Conservation (phyloP, 352 stramenopile genomes). For the Pilasporangium apinafurcum region DNA sequence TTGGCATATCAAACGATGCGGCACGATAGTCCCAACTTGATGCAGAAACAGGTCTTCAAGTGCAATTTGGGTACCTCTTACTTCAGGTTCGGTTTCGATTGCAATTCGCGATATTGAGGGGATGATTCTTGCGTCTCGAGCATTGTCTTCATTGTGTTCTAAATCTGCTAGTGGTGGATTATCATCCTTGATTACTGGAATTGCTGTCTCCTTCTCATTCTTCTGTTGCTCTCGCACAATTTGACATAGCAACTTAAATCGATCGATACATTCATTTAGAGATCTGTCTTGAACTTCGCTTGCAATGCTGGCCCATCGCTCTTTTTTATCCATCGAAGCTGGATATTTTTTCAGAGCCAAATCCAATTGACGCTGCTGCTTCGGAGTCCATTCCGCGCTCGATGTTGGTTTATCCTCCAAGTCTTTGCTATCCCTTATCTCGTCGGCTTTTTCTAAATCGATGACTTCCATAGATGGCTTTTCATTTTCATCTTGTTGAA, state of each 20-base stretch:
- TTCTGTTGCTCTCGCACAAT: conserved; percentile 24
- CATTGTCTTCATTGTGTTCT: conserved; percentile 10
- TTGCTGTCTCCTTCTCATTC: not conserved
- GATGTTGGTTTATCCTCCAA: not conserved
- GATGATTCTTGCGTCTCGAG: conserved; percentile 42
- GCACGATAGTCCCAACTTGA: conserved; percentile 67
- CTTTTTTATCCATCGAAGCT: conserved; percentile 63
- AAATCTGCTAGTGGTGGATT: conserved; percentile 5
- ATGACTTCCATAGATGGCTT: not conserved
- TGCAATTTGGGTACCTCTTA: conserved; percentile 41
- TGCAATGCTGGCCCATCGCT: conserved; percentile 61
- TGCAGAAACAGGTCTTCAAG: conserved; percentile 74
- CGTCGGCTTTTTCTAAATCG: conserved; percentile 1
- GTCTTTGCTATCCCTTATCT: not conserved
- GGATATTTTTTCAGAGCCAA: conserved; percentile 64
- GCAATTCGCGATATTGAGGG: conserved; percentile 27
- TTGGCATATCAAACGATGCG: conserved; percentile 55
- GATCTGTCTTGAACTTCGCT: conserved; percentile 55
- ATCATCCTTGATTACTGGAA: not conserved
- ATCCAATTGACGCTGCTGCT: conserved; percentile 63
- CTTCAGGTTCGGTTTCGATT: conserved; percentile 48
- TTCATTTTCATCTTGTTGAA: conserved; percentile 4
- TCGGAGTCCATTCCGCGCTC: conserved; percentile 43
- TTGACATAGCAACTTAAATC: conserved; percentile 59
- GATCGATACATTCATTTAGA: conserved; percentile 80